Conservation (phyloP, 495 filamentous ascomycete genomes). For the Penicillium verhagenii region DNA sequence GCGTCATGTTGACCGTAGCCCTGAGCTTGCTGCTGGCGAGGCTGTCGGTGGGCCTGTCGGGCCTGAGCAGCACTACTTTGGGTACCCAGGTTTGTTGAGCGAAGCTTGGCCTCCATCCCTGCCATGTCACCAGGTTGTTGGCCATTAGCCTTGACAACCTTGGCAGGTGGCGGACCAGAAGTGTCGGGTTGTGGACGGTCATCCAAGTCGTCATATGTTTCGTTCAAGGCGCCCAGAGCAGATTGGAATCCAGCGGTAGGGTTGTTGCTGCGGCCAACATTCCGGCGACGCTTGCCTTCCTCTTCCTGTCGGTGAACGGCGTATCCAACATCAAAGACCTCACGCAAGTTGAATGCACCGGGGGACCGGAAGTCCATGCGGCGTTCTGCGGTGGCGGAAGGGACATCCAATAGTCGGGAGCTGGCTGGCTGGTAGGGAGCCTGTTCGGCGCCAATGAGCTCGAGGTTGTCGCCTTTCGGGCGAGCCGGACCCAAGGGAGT, state of each 20-base stretch:
- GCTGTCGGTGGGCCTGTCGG: slow-evolving; percentile 52
- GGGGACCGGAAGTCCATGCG: slow-evolving; percentile 95
- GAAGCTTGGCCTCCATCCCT: slow-evolving; percentile 81
- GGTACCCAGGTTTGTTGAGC: slow-evolving; percentile 69
- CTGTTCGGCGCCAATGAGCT: slow-evolving; percentile 35
- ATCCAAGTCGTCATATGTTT: slow-evolving; percentile 62
- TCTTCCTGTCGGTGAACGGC: slow-evolving; percentile 96
- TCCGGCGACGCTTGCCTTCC: slow-evolving; percentile 86
- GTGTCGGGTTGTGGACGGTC: slow-evolving; percentile 40
- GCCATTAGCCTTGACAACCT: slow-evolving; percentile 64
- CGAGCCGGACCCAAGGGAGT: slow-evolving; percentile 56
- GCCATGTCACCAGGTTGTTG: slow-evolving; percentile 60
- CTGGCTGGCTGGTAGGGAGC: slow-evolving; percentile 39
- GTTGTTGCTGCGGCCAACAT: slow-evolving; percentile 58
- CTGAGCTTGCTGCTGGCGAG: slow-evolving; percentile 42
- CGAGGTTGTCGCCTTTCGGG: slow-evolving; percentile 39
- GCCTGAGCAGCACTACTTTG: slow-evolving; percentile 56
- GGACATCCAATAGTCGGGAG: slow-evolving; percentile 48
- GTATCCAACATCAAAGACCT: slow-evolving; percentile 96
- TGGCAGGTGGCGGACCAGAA: slow-evolving; percentile 55
- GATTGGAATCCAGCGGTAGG: slow-evolving; percentile 40
- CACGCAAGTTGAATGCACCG: slow-evolving; percentile 89
- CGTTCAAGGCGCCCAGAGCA: slow-evolving; percentile 67
- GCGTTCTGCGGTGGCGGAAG: slow-evolving; percentile 56
- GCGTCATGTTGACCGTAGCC: slow-evolving; percentile 84